Conservation (phyloP, 2,329 filamentous ascomycete genomes). For the Colletotrichum sp. region DNA sequence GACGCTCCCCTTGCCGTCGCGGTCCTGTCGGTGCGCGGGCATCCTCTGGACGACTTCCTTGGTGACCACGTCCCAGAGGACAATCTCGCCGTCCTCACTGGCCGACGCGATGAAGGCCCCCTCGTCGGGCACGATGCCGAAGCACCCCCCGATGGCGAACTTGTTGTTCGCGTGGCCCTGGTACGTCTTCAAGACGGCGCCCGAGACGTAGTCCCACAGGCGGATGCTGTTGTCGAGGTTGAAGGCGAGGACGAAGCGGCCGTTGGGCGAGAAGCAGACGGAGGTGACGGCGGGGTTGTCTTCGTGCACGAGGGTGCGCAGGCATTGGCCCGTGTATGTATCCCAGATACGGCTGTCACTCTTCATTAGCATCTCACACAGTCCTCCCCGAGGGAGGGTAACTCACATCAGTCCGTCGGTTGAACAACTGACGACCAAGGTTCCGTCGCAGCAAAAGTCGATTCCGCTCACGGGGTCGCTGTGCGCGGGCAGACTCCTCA, state of each 20-base stretch:
- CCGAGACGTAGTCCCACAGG: slow-evolving; percentile 93
- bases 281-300: slow-evolving; percentile 90
- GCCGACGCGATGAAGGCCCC: slow-evolving; percentile 76
- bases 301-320: slow-evolving; percentile 94
- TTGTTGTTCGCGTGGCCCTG: slow-evolving; percentile 87
- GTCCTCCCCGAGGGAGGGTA: neutral
- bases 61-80: slow-evolving; percentile 89
- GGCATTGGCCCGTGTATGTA: slow-evolving; percentile 90
- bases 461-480: slow-evolving; percentile 94
- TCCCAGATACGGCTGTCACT: slow-evolving; percentile 83
- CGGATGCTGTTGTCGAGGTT: slow-evolving; percentile 90
- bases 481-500: slow-evolving; percentile 91
- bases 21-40: slow-evolving; percentile 44
- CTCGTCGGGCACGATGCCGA: slow-evolving; percentile 60
- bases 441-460: slow-evolving; percentile 91
- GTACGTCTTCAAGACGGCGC: slow-evolving; percentile 94
- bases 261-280: slow-evolving; percentile 93
- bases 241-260: slow-evolving; percentile 89
- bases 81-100: slow-evolving; percentile 84
- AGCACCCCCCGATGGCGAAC: slow-evolving; percentile 85
- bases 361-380: neutral
- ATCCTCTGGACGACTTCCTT: slow-evolving; percentile 82
- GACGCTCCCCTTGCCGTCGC: slow-evolving; percentile 46
- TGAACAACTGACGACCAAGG: slow-evolving; percentile 88
- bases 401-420: slow-evolving; percentile 86